phyloP scores from a whole-genome alignment of 2,329 filamentous ascomycete genomes.

The Domatiomyces catenatus region DNA sequence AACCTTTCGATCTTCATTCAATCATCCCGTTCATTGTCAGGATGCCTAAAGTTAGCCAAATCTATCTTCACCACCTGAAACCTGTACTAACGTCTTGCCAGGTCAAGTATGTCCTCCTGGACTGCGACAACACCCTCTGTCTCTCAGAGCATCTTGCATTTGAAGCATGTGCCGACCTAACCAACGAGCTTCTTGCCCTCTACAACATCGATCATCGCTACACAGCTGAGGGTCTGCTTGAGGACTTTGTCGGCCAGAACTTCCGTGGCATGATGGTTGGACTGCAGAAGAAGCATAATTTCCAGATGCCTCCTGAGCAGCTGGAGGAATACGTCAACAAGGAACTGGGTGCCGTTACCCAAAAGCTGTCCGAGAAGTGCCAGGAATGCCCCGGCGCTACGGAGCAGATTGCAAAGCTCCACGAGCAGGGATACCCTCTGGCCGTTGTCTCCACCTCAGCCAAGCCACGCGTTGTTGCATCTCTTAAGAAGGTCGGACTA shows the following conservation, averaged over 20 bases:
- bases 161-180: slow-evolving; percentile 77
- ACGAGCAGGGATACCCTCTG: slow-evolving; percentile 49
- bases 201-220: slow-evolving; percentile 53
- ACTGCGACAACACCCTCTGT: slow-evolving; percentile 79
- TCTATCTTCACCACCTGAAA: neutral
- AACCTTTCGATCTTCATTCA: neutral
- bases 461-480: slow-evolving; percentile 62
- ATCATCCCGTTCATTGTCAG: neutral
- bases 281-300: slow-evolving; percentile 63
- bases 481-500: slow-evolving; percentile 65
- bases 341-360: slow-evolving; percentile 73
- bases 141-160: slow-evolving; percentile 85
- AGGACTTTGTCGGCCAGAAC: slow-evolving; percentile 86
- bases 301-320: slow-evolving; percentile 53
- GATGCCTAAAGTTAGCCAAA: neutral
- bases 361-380: slow-evolving; percentile 57
- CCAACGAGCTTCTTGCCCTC: slow-evolving; percentile 68
- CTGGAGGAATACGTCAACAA: slow-evolving; percentile 59
- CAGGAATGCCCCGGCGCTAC: slow-evolving; percentile 56
- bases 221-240: slow-evolving; percentile 63
- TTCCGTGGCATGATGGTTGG: slow-evolving; percentile 66
- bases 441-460: slow-evolving; percentile 73
- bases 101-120: slow-evolving; percentile 60
- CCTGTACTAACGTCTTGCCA: slow-evolving; percentile 16
- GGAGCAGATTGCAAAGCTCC: slow-evolving; percentile 52